Base-by-base conservation (phyloP, 768 basidiomycete genomes). In the Boletus rex-veris region DNA sequence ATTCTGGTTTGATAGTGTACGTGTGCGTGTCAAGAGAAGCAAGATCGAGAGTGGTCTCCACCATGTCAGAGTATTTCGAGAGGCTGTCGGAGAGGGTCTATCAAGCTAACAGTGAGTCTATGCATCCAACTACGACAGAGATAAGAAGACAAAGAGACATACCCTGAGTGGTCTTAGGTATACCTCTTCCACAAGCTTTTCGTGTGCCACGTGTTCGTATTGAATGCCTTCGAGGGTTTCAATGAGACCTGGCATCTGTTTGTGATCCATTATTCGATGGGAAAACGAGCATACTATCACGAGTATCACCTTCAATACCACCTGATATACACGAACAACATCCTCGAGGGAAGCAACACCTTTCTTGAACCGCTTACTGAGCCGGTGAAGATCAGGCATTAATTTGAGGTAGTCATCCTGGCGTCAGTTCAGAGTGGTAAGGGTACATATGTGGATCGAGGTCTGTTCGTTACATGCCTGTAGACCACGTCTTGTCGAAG, bases 311-410 rank as follows among this genome's bases (percentile, higher is more conserved):
- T 90, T 90, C 24, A 89, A 70, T 2, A 94, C 84, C 1, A 95
- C 93, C 68, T 99, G 96, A 67, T 98, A 98, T 0, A 96, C 88
- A 2, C 96, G 84, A 10, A 98, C 93, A 7, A 98, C 93, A 62
- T 99, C 95, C 63, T 98, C 94, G 6, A 99, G 80, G 0, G 84
- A 84, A 0, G 94, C 94, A 5, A 83, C 78, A 0, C 83, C 80
- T 58, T 88, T 89, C 69, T 92, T 88, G 72, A 99, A 95, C 16
- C 90, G 83, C 68, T 98, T 98, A 64, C 86, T 86, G 19, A 99
- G 79, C 3, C 97, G 83, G 59, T 88, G 88, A 69, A 99, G 82
- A 66, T 99, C 97, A 0, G 97, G 97, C 85, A 99, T 93, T 16
- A 82, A 67, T 64, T 90, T 92, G 62, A 99, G 75, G 63, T 83